Conservation (phyloP, 495 filamentous ascomycete genomes). For the Aspergillus nidulans region DNA sequence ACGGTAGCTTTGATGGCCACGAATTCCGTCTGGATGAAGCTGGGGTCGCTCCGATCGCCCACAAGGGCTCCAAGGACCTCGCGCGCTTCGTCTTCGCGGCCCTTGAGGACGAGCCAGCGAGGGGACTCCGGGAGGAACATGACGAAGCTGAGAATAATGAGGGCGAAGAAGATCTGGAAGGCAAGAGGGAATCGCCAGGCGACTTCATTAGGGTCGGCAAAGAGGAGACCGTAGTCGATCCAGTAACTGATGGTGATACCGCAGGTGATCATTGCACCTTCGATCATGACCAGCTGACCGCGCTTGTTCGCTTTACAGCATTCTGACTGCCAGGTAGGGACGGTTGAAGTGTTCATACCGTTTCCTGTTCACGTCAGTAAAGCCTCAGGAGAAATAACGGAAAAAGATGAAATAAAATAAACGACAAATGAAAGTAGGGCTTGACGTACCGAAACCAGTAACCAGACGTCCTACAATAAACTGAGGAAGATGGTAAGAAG, state of each 20-base stretch:
- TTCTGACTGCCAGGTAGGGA: conserved; percentile 78
- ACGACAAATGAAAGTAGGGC: neutral
- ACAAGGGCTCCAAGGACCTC: conserved; percentile 59
- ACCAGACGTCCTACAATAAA: conserved; percentile 63
- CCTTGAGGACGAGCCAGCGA: conserved; percentile 68
- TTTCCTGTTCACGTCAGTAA: conserved; percentile 34
- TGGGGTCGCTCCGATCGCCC: conserved; percentile 48
- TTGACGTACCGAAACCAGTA: conserved; percentile 48
- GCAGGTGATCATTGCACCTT: conserved; percentile 66
- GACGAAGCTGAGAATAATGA: conserved; percentile 57
- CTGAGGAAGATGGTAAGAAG: conserved; percentile 56
- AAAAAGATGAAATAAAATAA: neutral
- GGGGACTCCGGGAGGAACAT: conserved; percentile 68
- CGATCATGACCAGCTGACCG: conserved; percentile 77
- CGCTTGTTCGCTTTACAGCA: conserved; percentile 68
- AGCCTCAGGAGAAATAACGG: neutral
- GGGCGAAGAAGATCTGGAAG: conserved; percentile 65
- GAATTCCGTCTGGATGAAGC: conserved; percentile 59
- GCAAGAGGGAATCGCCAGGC: conserved; percentile 74
- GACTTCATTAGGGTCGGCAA: conserved; percentile 56
- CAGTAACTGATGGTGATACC: conserved; percentile 73
- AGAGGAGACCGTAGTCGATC: conserved; percentile 69
- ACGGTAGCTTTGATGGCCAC: conserved; percentile 72
- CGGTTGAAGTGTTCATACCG: conserved; percentile 61
- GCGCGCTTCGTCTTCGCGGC: conserved; percentile 60